phyloP scores from a whole-genome alignment of 2,329 filamentous ascomycete species.

The Alternaria sp. region DNA sequence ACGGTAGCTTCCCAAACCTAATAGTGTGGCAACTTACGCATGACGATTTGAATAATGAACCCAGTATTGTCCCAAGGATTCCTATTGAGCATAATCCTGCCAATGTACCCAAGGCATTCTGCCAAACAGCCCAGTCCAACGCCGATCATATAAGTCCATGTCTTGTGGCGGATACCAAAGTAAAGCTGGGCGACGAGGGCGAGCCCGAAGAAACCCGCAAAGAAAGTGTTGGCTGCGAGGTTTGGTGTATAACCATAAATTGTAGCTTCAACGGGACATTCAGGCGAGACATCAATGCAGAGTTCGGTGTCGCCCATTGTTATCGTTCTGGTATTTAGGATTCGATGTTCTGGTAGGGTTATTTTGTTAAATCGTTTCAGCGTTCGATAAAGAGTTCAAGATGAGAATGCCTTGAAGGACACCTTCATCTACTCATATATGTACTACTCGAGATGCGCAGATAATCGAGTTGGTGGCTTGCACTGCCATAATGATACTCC shows the following conservation, averaged over 20 bases:
- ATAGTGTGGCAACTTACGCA: too few relatives aligned
- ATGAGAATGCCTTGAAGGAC: neutral
- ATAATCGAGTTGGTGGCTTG: neutral
- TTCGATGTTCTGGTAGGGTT: neutral
- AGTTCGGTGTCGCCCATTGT: neutral
- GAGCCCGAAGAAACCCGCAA: constrained; percentile 57
- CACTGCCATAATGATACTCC: neutral
- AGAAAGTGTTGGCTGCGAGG: constrained; percentile 58
- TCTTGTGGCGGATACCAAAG: constrained; percentile 57
- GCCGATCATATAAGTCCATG: constrained; percentile 61
- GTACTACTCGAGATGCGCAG: neutral
- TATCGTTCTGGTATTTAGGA: neutral
- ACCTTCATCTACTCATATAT: neutral
- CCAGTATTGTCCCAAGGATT: constrained; percentile 58
- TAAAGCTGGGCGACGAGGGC: constrained; percentile 56
- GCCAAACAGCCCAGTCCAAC: constrained; percentile 56
- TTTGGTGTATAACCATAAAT: constrained; percentile 62
- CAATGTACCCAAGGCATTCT: constrained; percentile 62
- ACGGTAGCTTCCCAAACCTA: neutral
- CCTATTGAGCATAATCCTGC: constrained; percentile 58
- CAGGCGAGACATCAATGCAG: neutral
- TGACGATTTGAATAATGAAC: constrained; percentile 60
- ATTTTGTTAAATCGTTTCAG: neutral
- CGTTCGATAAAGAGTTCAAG: neutral
- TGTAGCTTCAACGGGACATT: constrained; percentile 52